Conservation (phyloP, 768 basidiomycete genomes). For the Termitomyces sp. region DNA sequence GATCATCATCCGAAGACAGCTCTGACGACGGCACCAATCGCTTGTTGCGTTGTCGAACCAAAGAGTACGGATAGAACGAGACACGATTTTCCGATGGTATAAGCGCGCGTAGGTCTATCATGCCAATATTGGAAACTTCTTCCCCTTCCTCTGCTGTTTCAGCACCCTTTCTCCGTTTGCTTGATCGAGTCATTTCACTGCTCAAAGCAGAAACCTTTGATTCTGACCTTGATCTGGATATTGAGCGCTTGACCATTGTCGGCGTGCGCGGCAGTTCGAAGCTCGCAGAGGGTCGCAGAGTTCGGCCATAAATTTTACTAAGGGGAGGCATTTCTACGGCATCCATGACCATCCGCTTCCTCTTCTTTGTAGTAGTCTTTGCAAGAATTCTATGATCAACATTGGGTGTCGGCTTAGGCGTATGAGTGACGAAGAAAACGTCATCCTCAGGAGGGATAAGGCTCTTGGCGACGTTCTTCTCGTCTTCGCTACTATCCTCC, state of each 20-base stretch:
- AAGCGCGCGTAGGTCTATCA: neutral
- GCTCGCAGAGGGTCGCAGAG: slow-evolving; percentile 3
- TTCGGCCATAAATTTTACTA: slow-evolving; percentile 7
- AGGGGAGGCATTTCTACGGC: slow-evolving; percentile 17
- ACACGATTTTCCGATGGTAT: neutral
- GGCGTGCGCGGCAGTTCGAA: slow-evolving; percentile 3
- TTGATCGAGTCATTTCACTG: neutral
- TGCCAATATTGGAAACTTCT: neutral
- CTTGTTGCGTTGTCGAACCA: slow-evolving; percentile 1
- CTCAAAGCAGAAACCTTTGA: neutral
- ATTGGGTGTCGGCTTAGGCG: neutral
- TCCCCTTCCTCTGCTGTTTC: neutral
- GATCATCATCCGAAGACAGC: slow-evolving; percentile 63
- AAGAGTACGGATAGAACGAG: slow-evolving; percentile 2
- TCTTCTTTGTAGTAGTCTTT: slow-evolving; percentile 26
- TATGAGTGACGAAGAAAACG: slow-evolving; percentile 7
- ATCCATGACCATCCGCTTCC: slow-evolving; percentile 28
- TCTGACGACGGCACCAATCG: slow-evolving; percentile 15
- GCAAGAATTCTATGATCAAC: neutral
- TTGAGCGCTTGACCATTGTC: neutral
- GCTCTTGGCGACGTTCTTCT: slow-evolving; percentile 16
- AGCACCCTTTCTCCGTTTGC: slow-evolving; percentile 10
- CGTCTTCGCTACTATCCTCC: slow-evolving; percentile 31
- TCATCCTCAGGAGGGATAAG: slow-evolving; percentile 7
- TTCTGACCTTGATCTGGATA: slow-evolving; percentile 4